Evolutionary conservation across 306 rosid genomes (phyloP).

Genomic region (Morella rubra): DNA sequence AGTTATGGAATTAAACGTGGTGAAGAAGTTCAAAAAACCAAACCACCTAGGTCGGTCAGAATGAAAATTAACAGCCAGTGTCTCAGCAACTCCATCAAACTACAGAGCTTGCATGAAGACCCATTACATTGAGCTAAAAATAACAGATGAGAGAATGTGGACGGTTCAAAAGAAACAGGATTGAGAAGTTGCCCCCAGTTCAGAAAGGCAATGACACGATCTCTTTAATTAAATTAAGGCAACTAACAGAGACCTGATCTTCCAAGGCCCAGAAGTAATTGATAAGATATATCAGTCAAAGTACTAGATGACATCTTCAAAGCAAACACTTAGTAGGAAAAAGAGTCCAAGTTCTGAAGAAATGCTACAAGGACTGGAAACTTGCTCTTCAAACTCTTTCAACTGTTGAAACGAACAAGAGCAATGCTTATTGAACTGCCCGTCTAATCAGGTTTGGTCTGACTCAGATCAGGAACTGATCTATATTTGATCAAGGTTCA

Average conservation of each 20-base stretch:
- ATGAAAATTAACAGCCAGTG: not conserved
- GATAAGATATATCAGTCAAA: not conserved
- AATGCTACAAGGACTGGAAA: not conserved
- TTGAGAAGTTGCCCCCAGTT: not conserved
- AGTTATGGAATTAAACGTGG: not conserved
- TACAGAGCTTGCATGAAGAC: not conserved
- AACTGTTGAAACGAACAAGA: not conserved
- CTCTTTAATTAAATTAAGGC: not conserved
- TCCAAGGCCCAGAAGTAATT: constrained; percentile 3
- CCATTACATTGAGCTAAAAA: not conserved
- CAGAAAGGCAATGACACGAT: not conserved
- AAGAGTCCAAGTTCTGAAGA: not conserved
- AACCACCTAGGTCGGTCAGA: not conserved
- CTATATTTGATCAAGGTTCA: not conserved
- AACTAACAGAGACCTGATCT: not conserved
- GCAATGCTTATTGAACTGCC: not conserved
- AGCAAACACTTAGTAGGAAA: not conserved
- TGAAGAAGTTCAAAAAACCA: not conserved
- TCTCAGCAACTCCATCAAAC: not conserved
- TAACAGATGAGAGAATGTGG: not conserved
- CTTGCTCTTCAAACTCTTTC: not conserved
- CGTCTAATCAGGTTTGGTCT: not conserved
- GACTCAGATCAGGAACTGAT: not conserved
- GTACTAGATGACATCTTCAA: not conserved
- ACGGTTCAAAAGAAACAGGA: not conserved